Evolutionary conservation across 2,329 filamentous ascomycete genomes (phyloP).

Genomic region (Pestalotiopsis fici): DNA sequence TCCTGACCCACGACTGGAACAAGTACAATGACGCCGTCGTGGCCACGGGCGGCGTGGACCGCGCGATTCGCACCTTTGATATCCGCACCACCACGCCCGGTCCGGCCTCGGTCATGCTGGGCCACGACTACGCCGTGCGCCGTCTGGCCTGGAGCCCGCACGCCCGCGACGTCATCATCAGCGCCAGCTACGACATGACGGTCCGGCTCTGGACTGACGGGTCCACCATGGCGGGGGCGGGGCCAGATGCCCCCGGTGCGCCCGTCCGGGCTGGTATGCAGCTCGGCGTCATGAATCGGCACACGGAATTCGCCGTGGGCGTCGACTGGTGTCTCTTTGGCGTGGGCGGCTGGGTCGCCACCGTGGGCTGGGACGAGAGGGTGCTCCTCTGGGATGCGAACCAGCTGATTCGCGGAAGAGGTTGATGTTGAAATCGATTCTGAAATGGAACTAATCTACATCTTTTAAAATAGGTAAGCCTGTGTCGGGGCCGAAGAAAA

Average conservation of each 20-base stretch:
- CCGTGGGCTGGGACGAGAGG: slow-evolving; percentile 90
- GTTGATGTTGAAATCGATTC: background rate
- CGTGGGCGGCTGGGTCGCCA: slow-evolving; percentile 92
- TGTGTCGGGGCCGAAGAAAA: no score
- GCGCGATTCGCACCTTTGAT: slow-evolving; percentile 86
- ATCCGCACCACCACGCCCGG: slow-evolving; percentile 75
- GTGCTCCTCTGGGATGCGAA: slow-evolving; percentile 89
- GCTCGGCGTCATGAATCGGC: slow-evolving; percentile 83
- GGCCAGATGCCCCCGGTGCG: slow-evolving; percentile 23
- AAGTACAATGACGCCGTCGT: slow-evolving; percentile 88
- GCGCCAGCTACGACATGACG: slow-evolving; percentile 97
- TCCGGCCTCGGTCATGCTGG: slow-evolving; percentile 72
- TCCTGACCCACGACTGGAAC: slow-evolving; percentile 97
- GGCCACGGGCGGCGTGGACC: slow-evolving; percentile 87
- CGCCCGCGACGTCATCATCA: slow-evolving; percentile 82
- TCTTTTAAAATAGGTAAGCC: no score
- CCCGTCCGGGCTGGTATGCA: slow-evolving; percentile 62
- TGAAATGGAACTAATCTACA: no score
- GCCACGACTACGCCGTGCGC: slow-evolving; percentile 89
- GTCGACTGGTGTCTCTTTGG: slow-evolving; percentile 99
- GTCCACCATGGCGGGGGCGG: slow-evolving; percentile 35
- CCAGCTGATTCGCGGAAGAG: slow-evolving; percentile 1
- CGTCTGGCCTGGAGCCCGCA: slow-evolving; percentile 92
- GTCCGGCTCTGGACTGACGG: slow-evolving; percentile 91
- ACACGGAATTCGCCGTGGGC: slow-evolving; percentile 95